Conservation (phyloP, 2,329 filamentous ascomycete genomes). For the Aspergillus udagawae region DNA sequence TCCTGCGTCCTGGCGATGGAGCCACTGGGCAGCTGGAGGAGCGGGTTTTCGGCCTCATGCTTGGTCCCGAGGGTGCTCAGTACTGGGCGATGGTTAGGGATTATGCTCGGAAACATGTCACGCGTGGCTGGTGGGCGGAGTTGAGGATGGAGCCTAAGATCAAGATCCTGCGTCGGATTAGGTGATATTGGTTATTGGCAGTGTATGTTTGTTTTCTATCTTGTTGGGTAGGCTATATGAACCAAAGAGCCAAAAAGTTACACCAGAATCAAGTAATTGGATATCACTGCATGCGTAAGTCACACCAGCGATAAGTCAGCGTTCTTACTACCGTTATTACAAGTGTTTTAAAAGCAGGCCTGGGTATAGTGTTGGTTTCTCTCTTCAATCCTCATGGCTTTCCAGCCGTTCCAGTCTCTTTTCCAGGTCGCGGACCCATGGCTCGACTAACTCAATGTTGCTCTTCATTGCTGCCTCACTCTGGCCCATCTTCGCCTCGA, state of each 20-base stretch:
- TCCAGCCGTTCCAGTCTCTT: conserved; percentile 63
- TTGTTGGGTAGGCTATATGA: not conserved
- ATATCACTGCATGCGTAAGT: not conserved
- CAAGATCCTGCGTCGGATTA: conserved; percentile 40
- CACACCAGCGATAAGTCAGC: not conserved
- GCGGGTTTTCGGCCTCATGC: conserved; percentile 27
- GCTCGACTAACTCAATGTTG: conserved; percentile 81
- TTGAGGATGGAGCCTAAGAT: conserved; percentile 52
- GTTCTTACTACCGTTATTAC: no score
- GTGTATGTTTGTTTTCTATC: not conserved
- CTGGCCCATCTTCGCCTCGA: conserved; percentile 70
- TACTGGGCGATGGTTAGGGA: conserved; percentile 26
- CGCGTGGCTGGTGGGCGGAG: conserved; percentile 53
- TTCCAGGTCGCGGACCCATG: conserved; percentile 86
- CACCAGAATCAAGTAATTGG: conserved; percentile 1
- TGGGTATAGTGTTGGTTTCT: no score
- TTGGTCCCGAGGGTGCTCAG: conserved; percentile 29
- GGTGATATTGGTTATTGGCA: not conserved
- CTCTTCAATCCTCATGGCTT: conserved; percentile 17
- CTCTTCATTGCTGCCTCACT: conserved; percentile 66
- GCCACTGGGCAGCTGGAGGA: conserved; percentile 28
- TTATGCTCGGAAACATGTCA: conserved; percentile 26
- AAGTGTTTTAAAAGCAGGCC: no score
- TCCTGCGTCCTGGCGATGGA: conserved; percentile 44
- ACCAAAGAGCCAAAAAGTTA: not conserved